A percentile compares a stretch with the other conserved stretches of the same genome.
phyloP scores from a whole-genome alignment of 2,329 filamentous ascomycete genomes.

The Blastomyces parvus region DNA sequence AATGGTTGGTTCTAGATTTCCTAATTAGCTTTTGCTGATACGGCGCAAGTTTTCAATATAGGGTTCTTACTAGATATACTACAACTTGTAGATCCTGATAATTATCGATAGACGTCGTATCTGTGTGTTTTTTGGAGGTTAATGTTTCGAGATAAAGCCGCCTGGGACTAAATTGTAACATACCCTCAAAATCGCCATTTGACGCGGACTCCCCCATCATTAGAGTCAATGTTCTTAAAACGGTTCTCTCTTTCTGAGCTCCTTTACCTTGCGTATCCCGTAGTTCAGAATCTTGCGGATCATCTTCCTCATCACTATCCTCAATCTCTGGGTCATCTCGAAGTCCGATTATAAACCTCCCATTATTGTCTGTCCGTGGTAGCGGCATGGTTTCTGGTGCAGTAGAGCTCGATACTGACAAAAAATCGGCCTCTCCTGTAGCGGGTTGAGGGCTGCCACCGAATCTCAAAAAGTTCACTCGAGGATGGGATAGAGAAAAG shows the following conservation, averaged over 20 bases:
- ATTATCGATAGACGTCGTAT: background rate
- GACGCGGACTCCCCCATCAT: constrained; percentile 19
- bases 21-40: background rate
- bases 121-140: background rate
- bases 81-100: constrained; percentile 26
- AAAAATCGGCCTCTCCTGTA: background rate
- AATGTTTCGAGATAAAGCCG: background rate
- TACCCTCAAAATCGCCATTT: constrained; percentile 17
- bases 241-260: constrained; percentile 23
- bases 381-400: constrained; percentile 17
- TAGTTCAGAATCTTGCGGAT: constrained; percentile 3
- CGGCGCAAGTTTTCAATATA: background rate
- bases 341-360: constrained; percentile 36
- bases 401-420: constrained; percentile 19
- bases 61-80: constrained; percentile 33
- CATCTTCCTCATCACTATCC: constrained; percentile 26
- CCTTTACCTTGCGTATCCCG: constrained; percentile 8
- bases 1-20: constrained; percentile 34
- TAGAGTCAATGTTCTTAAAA: constrained; percentile 30
- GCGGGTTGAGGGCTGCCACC: constrained; percentile 12
- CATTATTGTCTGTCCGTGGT: constrained; percentile 22
- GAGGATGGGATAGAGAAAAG: constrained; percentile 20
- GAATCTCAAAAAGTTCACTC: constrained; percentile 21
- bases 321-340: constrained; percentile 34
- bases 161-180: background rate